Percentiles rank a stretch among this genome's conserved stretches.
phyloP scores from a whole-genome alignment of 169 alveolate species.

The Plasmodium coatneyi region DNA sequence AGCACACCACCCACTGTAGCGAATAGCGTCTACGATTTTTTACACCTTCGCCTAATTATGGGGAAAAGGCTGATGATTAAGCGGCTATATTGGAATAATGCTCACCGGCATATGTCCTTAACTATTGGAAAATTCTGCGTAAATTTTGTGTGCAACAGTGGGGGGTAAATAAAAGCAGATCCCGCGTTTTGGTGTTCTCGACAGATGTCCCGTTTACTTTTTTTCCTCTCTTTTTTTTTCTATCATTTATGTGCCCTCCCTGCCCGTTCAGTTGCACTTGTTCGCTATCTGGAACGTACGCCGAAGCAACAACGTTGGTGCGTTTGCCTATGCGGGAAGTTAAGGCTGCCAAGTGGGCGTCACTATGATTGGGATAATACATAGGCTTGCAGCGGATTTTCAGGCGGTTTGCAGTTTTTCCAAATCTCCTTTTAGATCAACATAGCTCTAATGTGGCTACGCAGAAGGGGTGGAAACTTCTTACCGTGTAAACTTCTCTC shows the following conservation, averaged over 20 bases:
- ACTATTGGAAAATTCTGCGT: neutral
- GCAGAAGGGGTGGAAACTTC: neutral
- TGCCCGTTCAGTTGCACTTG: neutral
- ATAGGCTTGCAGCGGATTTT: neutral
- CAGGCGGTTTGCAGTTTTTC: neutral
- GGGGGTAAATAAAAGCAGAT: neutral
- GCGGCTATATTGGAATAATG: neutral
- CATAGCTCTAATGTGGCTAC: neutral
- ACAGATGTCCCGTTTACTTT: neutral
- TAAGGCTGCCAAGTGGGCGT: neutral
- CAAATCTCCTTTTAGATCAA: neutral
- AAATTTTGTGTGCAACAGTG: neutral
- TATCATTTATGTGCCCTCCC: neutral
- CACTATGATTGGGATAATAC: neutral
- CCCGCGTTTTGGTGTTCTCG: neutral
- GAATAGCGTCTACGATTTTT: neutral
- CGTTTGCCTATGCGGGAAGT: neutral
- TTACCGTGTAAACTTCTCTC: neutral
- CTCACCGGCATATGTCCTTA: neutral
- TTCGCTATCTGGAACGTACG: neutral
- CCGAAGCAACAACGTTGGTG: neutral
- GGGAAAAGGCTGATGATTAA: neutral
- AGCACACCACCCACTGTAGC: neutral
- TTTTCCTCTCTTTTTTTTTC: neutral
- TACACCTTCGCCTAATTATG: neutral